A percentile compares a stretch with the other conserved stretches of the same genome.
These are phyloP conservation scores for Colletotrichum sp. DNA, from an alignment of 2,329 filamentous ascomycete species.

Conservation along the genomic window DNA sequence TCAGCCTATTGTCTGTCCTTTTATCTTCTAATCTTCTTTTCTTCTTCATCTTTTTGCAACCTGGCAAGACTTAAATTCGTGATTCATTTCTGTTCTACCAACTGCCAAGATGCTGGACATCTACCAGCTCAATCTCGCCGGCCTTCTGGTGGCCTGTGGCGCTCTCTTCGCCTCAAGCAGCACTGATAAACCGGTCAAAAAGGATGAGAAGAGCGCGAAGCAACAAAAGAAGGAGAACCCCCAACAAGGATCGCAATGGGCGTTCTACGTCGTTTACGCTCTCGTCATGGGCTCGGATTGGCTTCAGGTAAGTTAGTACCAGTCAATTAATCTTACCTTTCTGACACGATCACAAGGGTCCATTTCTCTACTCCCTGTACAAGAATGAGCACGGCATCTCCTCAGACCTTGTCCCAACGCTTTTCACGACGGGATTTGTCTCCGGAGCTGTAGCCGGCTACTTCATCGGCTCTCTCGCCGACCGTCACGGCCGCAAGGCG, in stretches of 20 bases:
- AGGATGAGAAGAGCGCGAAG: neutral
- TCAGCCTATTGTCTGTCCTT: neutral
- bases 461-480: conserved; percentile 52
- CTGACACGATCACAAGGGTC: conserved; percentile 26
- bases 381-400: conserved; percentile 34
- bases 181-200: neutral
- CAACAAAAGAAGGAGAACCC: neutral
- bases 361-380: conserved; percentile 42
- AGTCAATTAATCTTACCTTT: neutral
- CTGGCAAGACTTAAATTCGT: too few relatives aligned
- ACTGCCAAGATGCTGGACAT: conserved; percentile 28
- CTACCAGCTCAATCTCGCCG: conserved; percentile 38
- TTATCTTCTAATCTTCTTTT: neutral
- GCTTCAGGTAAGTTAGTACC: conserved; percentile 46
- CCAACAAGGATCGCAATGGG: conserved; percentile 25
- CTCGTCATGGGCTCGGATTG: conserved; percentile 57
- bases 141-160: conserved; percentile 36
- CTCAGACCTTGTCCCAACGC: conserved; percentile 34
- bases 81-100: neutral
- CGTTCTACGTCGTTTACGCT: conserved; percentile 49
- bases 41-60: too few relatives aligned
- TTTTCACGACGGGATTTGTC: conserved; percentile 50
- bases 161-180: conserved; percentile 24
- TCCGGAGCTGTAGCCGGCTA: conserved; percentile 48
- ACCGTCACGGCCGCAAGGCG: conserved; percentile 53